These are phyloP conservation scores for Scedosporium dehoogii DNA, from an alignment of 2,329 filamentous ascomycete species.

Conservation along the genomic window DNA sequence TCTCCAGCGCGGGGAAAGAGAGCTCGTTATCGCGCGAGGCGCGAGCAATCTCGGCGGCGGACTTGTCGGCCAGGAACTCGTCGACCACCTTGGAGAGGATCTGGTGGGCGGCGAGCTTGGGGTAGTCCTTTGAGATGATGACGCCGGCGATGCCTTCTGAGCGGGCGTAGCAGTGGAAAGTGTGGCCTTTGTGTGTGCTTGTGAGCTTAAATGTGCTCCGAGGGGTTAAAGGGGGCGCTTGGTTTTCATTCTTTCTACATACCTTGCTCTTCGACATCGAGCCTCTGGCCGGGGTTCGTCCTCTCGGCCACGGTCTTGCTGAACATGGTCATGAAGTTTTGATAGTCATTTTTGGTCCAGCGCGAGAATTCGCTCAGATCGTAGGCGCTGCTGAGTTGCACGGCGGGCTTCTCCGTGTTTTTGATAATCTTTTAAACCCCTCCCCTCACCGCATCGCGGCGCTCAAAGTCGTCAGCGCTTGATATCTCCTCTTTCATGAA, in stretches of 20 bases:
- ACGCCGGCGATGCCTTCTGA: constrained; percentile 67
- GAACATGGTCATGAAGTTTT: constrained; percentile 72
- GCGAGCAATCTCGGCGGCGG: constrained; percentile 36
- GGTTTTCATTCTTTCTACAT: constrained; percentile 13
- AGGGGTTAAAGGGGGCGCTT: neutral
- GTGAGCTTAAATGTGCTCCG: neutral
- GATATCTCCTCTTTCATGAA: no score
- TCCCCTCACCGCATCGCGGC: neutral
- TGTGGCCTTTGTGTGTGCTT: constrained; percentile 42
- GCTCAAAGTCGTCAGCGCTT: no score
- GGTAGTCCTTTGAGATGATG: constrained; percentile 71
- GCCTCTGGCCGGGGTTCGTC: constrained; percentile 69
- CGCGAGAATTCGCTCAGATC: constrained; percentile 70
- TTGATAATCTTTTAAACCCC: constrained; percentile 52
- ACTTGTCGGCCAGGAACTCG: constrained; percentile 68
- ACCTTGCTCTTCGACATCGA: constrained; percentile 79
- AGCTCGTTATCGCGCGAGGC: constrained; percentile 2
- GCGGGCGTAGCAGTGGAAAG: constrained; percentile 64
- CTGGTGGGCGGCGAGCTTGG: constrained; percentile 71
- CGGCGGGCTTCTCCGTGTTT: constrained; percentile 65
- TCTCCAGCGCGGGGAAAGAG: constrained; percentile 63
- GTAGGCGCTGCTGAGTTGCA: constrained; percentile 68
- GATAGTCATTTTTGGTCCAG: constrained; percentile 65
- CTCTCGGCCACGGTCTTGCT: constrained; percentile 80
- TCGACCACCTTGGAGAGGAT: constrained; percentile 79